Evolutionary conservation across 441 rosid genomes (phyloP), one percentile per base, ranked within the genome.

Genomic region (Pelargonium citronellum): DNA sequence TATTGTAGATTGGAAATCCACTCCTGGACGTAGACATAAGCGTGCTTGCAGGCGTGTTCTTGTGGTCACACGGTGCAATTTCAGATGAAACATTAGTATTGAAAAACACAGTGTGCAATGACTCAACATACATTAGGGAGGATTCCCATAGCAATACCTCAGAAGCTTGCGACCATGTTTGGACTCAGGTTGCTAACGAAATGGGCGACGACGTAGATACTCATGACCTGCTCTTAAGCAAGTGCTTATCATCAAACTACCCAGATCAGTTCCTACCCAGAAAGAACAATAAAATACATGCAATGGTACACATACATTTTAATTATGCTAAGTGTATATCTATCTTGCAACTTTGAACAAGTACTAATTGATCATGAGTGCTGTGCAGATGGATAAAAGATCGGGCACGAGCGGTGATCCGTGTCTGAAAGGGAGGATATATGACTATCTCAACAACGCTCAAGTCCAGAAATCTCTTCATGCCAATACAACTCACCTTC

Each of bases 61-160:
- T 82, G 43, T 77, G 87, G 87, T 46, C 73, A 22, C 84, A 82
- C 7, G 83, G 83, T 8, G 81, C 71, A 1, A 84, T 82, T 77
- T 78, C 82, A 0, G 87, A 84, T 47, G 75, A 71, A 67, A 78
- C 75, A 9, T n/a, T 77, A 0, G 19, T 27, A 68, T 46, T 79
- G 78, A 70, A 74, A 71, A 80, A 74, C 43, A 80, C 64, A 0
- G 78, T 76, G 3, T 75, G 84, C 80, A 77, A 80, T 19, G 64
- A 67, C n/a, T 82, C 83, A 1, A 75, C 67, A 75, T 41, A 71
- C 19, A 2, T 71, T 39, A 39, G 43, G 43, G 43, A 39, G 43
- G 43, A 39, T 39, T 39, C 43, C 10, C 43, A 39, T 39, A 39
- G 43, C 43, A 39, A 39, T 39, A 39, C 43, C 9, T 39, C 43